These are phyloP conservation scores for Beauveria medogensis DNA, from an alignment of 2,329 filamentous ascomycete species.

Conservation along the genomic window DNA sequence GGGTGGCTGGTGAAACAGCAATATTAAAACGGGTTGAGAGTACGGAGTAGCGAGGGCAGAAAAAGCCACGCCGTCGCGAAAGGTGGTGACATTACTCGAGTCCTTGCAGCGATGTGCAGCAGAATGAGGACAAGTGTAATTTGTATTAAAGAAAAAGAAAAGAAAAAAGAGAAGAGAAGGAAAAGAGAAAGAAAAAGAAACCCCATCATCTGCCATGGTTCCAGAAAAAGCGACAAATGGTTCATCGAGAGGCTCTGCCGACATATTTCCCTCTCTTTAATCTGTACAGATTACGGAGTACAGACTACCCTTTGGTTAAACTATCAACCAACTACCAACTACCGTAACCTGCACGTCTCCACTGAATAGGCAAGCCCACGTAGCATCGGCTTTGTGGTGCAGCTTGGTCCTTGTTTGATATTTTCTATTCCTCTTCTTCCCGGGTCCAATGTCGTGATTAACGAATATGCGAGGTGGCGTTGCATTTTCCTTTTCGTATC, in stretches of 20 bases:
- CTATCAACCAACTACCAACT: not conserved
- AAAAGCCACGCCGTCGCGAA: not conserved
- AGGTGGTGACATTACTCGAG: slow-evolving; percentile 10
- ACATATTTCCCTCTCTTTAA: not conserved
- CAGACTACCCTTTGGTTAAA: too few species aligned
- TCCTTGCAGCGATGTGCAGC: not conserved
- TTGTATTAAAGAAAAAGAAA: too few species aligned
- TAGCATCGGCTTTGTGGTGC: not conserved
- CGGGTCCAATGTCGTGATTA: not conserved
- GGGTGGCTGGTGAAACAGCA: not conserved
- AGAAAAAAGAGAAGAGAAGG: not conserved
- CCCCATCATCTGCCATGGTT: slow-evolving; percentile 1
- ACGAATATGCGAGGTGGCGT: too few species aligned
- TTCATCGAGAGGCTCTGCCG: too few species aligned
- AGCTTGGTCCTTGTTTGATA: not conserved
- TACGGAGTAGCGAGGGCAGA: not conserved
- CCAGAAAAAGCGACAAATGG: not conserved
- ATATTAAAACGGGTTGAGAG: not conserved
- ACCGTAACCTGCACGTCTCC: not conserved
- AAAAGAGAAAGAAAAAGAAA: not conserved
- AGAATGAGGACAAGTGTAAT: not conserved
- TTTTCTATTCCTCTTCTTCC: not conserved
- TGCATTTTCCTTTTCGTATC: too few species aligned
- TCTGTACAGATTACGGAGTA: too few species aligned
- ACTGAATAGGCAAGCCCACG: slow-evolving; percentile 8